Percentiles rank a stretch among this genome's conserved stretches.
Evolutionary conservation across 352 stramenopile species (phyloP).

Genomic region (Globisporangium apiculatum): DNA sequence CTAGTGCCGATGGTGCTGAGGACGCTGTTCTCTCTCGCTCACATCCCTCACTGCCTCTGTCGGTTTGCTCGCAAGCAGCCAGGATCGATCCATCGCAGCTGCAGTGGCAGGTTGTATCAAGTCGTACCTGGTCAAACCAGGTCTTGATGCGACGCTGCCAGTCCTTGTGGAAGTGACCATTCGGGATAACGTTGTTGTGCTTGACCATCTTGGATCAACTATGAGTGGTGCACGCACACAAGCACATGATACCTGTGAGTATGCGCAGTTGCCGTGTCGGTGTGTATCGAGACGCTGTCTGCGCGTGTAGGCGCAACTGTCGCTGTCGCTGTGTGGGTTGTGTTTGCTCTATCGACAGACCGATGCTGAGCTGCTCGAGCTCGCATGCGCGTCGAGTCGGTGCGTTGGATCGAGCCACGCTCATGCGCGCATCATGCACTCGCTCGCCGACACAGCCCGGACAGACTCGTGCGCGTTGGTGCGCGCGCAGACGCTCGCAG

Average conservation of each 20-base stretch:
- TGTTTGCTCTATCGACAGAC: neutral
- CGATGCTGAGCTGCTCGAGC: neutral
- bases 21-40: neutral
- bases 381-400: too few species aligned
- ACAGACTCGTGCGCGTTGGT: neutral
- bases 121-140: slow-evolving; percentile 92
- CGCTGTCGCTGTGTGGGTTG: neutral
- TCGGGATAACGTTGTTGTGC: slow-evolving; percentile 99
- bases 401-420: too few species aligned
- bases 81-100: neutral
- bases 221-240: slow-evolving; percentile 1
- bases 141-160: slow-evolving; percentile 96
- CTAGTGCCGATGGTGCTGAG: neutral
- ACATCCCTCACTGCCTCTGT: neutral
- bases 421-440: too few species aligned
- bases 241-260: neutral
- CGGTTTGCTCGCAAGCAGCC: neutral
- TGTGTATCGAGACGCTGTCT: too few species aligned
- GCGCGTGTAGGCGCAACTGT: neutral
- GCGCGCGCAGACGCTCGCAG: neutral
- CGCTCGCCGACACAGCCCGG: too few species aligned
- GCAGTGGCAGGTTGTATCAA: neutral
- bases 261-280: neutral
- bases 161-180: slow-evolving; percentile 99
- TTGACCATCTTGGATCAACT: slow-evolving; percentile 93